phyloP scores from a whole-genome alignment of 257 asterid species.

The Verbascum thapsus region DNA sequence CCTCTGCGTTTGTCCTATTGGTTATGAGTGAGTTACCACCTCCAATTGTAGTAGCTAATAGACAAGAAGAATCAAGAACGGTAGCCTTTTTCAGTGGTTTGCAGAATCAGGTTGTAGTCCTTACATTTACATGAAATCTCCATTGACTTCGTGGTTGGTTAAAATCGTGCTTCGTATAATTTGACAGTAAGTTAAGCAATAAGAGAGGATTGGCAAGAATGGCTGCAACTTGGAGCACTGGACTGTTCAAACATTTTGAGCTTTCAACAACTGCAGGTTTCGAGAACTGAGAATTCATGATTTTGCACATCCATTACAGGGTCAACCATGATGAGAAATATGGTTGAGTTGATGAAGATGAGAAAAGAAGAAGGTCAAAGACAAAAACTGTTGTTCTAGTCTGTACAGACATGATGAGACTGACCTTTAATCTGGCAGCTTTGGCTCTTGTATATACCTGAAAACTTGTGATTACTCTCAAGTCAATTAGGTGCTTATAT shows the following conservation, averaged over 20 bases:
- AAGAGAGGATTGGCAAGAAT: no score
- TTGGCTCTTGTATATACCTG: conserved; percentile 27
- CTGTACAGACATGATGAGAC: no score
- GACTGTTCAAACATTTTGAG: no score
- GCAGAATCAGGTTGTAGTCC: conserved; percentile 51
- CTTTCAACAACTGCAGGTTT: conserved; percentile 40
- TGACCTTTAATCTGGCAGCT: neutral
- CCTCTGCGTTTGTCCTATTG: conserved; percentile 59
- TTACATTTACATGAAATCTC: neutral
- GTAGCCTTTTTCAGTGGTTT: conserved; percentile 50
- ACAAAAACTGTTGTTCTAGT: no score
- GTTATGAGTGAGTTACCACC: conserved; percentile 74
- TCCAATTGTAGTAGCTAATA: conserved; percentile 33
- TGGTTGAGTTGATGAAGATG: neutral
- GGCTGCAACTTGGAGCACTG: no score
- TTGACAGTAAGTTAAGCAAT: no score
- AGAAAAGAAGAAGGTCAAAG: conserved; percentile 1
- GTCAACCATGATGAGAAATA: neutral
- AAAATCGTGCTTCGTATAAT: no score
- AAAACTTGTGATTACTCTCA: no score
- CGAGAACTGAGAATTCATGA: conserved; percentile 40
- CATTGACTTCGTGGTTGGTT: neutral
- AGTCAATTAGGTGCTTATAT: no score
- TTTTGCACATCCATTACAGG: neutral
- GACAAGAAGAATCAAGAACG: conserved; percentile 50